phyloP scores from a whole-genome alignment of 768 basidiomycete genomes.

The Phylloporus scabripes region DNA sequence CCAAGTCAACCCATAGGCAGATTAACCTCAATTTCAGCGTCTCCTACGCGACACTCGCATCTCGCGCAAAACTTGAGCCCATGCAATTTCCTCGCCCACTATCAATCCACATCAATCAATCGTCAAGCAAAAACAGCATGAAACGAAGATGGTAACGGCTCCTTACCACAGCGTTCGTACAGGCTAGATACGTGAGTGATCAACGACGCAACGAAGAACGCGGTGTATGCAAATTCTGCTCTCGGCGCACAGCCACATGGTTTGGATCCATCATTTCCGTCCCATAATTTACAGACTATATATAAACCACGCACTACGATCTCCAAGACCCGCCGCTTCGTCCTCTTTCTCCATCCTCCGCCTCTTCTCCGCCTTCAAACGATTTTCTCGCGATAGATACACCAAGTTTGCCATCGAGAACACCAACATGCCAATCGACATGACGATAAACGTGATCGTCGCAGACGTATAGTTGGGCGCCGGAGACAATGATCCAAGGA shows the following conservation, averaged over 20 bases:
- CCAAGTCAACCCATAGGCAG: not conserved
- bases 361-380: constrained; percentile 38
- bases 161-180: no score
- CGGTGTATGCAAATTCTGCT: no score
- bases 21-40: not conserved
- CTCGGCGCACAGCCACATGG: not conserved
- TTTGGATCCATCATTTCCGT: no score
- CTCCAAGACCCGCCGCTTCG: constrained; percentile 42
- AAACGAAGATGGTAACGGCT: not conserved
- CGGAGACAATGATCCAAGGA: constrained; percentile 45
- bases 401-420: constrained; percentile 35
- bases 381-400: constrained; percentile 42
- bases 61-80: not conserved
- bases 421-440: constrained; percentile 38
- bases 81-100: not conserved
- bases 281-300: constrained; percentile 45
- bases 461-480: constrained; percentile 48
- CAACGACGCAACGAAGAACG: no score
- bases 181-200: no score
- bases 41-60: not conserved
- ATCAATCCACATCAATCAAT: not conserved
- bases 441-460: constrained; percentile 32
- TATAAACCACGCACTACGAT: constrained; percentile 52
- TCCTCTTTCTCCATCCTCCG: constrained; percentile 27
- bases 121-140: no score